phyloP scores from a whole-genome alignment of 108 stramenopile species.

The Fragilaria crotonensis region DNA sequence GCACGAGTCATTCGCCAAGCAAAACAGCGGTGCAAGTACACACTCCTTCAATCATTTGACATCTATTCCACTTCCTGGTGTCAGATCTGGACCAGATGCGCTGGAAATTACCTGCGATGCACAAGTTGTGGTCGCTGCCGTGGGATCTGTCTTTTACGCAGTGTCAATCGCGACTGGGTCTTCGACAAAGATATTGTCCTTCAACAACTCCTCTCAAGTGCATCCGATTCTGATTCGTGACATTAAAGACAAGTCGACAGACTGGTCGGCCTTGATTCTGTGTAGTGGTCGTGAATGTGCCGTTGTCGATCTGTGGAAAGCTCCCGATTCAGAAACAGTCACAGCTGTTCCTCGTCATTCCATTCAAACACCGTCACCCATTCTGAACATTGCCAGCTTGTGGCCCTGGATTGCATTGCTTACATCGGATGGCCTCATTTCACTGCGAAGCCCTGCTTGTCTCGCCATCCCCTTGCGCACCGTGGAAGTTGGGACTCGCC shows the following conservation, averaged over 20 bases:
- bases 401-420: slow-evolving; percentile 56
- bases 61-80: slow-evolving; percentile 51
- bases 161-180: slow-evolving; percentile 16
- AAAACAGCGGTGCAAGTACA: neutral
- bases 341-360: neutral
- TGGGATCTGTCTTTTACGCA: slow-evolving; percentile 67
- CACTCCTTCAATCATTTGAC: neutral
- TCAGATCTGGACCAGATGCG: slow-evolving; percentile 54
- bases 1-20: neutral
- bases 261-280: slow-evolving; percentile 48
- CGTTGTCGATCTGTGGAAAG: slow-evolving; percentile 38
- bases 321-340: neutral
- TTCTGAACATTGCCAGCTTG: slow-evolving; percentile 55
- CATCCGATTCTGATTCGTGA: slow-evolving; percentile 70
- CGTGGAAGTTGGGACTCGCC: slow-evolving; percentile 83
- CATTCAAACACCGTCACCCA: slow-evolving; percentile 26
- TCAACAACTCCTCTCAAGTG: slow-evolving; percentile 69
- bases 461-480: slow-evolving; percentile 64
- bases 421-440: slow-evolving; percentile 73
- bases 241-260: slow-evolving; percentile 28
- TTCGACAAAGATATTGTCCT: slow-evolving; percentile 40
- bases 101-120: slow-evolving; percentile 53
- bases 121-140: slow-evolving; percentile 60
- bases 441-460: slow-evolving; percentile 68
- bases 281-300: slow-evolving; percentile 77